These are phyloP conservation scores for Diplodia seriata DNA, from an alignment of 2,329 filamentous ascomycete species.

Conservation along the genomic window DNA sequence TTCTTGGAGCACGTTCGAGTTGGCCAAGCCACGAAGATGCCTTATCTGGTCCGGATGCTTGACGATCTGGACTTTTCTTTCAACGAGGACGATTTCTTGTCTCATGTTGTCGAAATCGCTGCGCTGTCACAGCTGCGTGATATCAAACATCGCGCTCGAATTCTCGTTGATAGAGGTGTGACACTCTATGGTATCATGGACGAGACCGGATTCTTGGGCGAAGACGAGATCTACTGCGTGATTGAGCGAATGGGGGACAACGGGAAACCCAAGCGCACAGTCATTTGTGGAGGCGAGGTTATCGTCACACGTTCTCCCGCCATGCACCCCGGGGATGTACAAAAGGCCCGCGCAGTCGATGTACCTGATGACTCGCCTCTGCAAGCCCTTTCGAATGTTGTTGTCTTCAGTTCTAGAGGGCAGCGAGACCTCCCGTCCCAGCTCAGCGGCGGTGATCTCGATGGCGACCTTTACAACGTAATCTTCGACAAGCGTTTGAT, in stretches of 20 bases:
- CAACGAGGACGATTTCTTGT: slow-evolving; percentile 71
- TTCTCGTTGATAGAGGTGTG: slow-evolving; percentile 72
- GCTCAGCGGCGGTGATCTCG: slow-evolving; percentile 81
- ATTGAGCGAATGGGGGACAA: slow-evolving; percentile 54
- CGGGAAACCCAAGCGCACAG: slow-evolving; percentile 34
- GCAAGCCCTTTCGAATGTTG: slow-evolving; percentile 69
- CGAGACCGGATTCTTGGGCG: slow-evolving; percentile 71
- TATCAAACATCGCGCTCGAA: slow-evolving; percentile 79
- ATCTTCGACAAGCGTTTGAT: slow-evolving; percentile 71
- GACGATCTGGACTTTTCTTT: slow-evolving; percentile 68
- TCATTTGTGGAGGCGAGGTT: slow-evolving; percentile 49
- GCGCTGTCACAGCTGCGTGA: slow-evolving; percentile 74
- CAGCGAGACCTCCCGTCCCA: slow-evolving; percentile 76
- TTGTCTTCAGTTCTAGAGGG: slow-evolving; percentile 78
- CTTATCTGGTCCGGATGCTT: slow-evolving; percentile 67
- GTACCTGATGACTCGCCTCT: slow-evolving; percentile 69
- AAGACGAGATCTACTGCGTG: slow-evolving; percentile 72
- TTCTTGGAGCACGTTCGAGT: slow-evolving; percentile 70
- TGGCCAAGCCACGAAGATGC: slow-evolving; percentile 66
- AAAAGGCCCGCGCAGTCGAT: slow-evolving; percentile 65
- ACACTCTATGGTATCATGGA: slow-evolving; percentile 86
- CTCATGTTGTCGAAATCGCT: slow-evolving; percentile 72
- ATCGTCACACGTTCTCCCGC: slow-evolving; percentile 81
- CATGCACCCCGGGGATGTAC: slow-evolving; percentile 81
- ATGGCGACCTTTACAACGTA: slow-evolving; percentile 82